A percentile compares a stretch with the other conserved stretches of the same genome.
Evolutionary conservation across 2,329 filamentous ascomycete genomes (phyloP).

Genomic region (Penicillium sp.): DNA sequence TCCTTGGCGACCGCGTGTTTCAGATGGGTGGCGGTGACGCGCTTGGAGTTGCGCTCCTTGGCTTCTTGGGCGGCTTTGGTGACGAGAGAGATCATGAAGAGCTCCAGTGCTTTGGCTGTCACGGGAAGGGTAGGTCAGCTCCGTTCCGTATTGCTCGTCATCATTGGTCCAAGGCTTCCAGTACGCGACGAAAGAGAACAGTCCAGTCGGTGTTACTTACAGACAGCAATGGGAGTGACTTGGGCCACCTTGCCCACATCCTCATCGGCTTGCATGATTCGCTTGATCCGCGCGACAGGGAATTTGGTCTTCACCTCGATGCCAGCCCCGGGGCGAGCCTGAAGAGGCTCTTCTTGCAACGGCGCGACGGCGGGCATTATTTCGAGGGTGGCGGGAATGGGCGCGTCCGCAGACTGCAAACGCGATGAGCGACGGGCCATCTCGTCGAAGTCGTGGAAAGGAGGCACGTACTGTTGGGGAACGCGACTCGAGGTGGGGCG

Average conservation of each 20-base stretch:
- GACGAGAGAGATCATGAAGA: constrained; percentile 97
- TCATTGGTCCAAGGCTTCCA: background rate
- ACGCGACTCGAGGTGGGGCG: constrained; percentile 33
- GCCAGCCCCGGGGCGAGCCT: constrained; percentile 50
- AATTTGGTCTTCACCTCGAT: constrained; percentile 92
- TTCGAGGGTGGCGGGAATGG: constrained; percentile 27
- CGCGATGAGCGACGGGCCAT: constrained; percentile 51
- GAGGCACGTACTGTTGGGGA: constrained; percentile 44
- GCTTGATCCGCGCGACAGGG: constrained; percentile 94
- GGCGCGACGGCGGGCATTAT: constrained; percentile 28
- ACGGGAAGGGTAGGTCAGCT: constrained; percentile 5
- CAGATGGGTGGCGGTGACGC: constrained; percentile 86
- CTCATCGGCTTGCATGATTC: constrained; percentile 99
- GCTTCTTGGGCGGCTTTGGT: constrained; percentile 85
- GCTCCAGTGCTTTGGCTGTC: constrained; percentile 84
- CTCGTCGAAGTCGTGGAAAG: constrained; percentile 36
- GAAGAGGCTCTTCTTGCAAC: constrained; percentile 26
- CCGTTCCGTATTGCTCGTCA: background rate
- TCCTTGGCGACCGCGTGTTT: constrained; percentile 87
- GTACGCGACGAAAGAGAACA: background rate
- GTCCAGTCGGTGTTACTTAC: constrained; percentile 48
- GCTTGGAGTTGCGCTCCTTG: constrained; percentile 78
- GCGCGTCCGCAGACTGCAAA: constrained; percentile 37
- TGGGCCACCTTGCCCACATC: constrained; percentile 98
- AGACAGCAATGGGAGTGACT: constrained; percentile 92